A percentile compares a stretch with the other conserved stretches of the same genome.
Conservation (phyloP, 306 rosid genomes). For the Sophora flavescens region DNA sequence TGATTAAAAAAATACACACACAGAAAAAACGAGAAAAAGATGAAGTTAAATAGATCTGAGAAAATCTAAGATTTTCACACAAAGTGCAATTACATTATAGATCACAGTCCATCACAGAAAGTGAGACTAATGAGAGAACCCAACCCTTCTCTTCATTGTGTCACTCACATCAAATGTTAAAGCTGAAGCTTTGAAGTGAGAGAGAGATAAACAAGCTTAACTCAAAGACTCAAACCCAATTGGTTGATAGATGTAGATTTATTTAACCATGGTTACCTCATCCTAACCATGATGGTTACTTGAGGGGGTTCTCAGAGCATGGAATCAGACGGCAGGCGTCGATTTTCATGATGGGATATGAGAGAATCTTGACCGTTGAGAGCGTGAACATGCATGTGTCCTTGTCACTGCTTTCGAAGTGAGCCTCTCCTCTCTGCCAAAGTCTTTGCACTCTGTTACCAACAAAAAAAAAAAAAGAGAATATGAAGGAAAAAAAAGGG, state of each 20-base stretch:
- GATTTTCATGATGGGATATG: constrained; percentile 41
- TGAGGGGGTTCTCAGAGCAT: constrained; percentile 19
- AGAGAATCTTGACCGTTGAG: constrained; percentile 68
- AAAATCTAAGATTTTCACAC: constrained; percentile 51
- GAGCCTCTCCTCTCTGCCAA: constrained; percentile 53
- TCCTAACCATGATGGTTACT: constrained; percentile 37
- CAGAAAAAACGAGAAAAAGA: constrained; percentile 11
- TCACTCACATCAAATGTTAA: constrained; percentile 49
- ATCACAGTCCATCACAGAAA: neutral
- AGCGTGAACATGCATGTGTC: constrained; percentile 88
- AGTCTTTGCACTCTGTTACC: constrained; percentile 42
- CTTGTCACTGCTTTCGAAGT: constrained; percentile 71
- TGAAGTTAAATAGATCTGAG: constrained; percentile 56
- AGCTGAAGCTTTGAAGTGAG: constrained; percentile 43
- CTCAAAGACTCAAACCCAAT: constrained; percentile 1
- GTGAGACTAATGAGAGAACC: neutral
- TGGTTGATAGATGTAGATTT: constrained; percentile 6
- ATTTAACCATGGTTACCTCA: constrained; percentile 61
- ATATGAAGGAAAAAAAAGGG: neutral
- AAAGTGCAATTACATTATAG: constrained; percentile 46
- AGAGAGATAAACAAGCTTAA: neutral
- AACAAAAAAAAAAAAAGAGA: neutral
- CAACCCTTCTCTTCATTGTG: constrained; percentile 35
- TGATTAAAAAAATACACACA: constrained; percentile 37
- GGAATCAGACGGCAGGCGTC: constrained; percentile 45